Conservation (phyloP, 495 filamentous ascomycete genomes). For the Penicillium nucicola region DNA sequence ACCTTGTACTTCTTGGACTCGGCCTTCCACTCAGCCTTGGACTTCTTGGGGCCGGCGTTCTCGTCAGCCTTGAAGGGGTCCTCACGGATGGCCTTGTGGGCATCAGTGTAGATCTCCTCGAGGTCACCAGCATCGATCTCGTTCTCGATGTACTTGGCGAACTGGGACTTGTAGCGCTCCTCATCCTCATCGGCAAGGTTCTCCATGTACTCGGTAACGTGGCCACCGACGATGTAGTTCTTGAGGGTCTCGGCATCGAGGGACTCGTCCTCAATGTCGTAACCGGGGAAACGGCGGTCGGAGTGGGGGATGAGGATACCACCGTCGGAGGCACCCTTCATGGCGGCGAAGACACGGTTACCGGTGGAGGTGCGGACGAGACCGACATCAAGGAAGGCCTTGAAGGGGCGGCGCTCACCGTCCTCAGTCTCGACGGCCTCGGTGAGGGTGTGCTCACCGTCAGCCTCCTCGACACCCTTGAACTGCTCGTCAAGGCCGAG, state of each 20-base stretch:
- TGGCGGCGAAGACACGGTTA: slow-evolving; percentile 96
- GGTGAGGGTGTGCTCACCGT: slow-evolving; percentile 91
- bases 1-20: slow-evolving; percentile 87
- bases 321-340: slow-evolving; percentile 99
- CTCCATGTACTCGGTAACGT: slow-evolving; percentile 99
- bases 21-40: slow-evolving; percentile 94
- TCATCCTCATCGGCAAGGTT: slow-evolving; percentile 98
- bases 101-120: slow-evolving; percentile 94
- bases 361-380: slow-evolving; percentile 95
- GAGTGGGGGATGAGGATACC: slow-evolving; percentile 97
- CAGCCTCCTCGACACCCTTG: slow-evolving; percentile 86
- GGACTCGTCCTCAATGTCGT: slow-evolving; percentile 94
- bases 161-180: slow-evolving; percentile 98
- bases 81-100: slow-evolving; percentile 95
- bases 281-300: slow-evolving; percentile 98
- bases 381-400: slow-evolving; percentile 96
- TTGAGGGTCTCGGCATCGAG: slow-evolving; percentile 94
- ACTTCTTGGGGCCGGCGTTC: slow-evolving; percentile 76
- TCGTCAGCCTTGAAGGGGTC: slow-evolving; percentile 95
- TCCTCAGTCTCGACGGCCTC: slow-evolving; percentile 84
- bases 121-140: slow-evolving; percentile 94
- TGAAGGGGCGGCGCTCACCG: slow-evolving; percentile 92
- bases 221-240: slow-evolving; percentile 98
- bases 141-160: slow-evolving; percentile 94
- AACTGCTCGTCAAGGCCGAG: slow-evolving; percentile 90